Base-by-base conservation (phyloP, 352 stramenopile species). In the Thalassiosira hispida region DNA sequence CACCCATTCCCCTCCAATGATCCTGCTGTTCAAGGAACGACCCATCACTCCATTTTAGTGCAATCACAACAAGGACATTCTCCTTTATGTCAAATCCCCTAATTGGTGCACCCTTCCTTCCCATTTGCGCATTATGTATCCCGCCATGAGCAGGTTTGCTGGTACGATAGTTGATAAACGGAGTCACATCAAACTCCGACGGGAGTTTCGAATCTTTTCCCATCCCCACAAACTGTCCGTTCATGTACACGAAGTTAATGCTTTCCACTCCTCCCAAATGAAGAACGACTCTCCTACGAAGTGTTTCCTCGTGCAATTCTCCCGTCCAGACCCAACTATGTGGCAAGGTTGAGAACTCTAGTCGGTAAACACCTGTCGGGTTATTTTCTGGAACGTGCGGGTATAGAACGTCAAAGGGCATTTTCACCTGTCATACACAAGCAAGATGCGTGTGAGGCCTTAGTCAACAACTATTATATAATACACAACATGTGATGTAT, bases 1-100 rank as follows among this genome's bases (percentile, higher is more conserved):
- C 94, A 49, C 73, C 91, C 75, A 96, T 90, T 83, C 93, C 95
- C 90, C 94, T 65, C 73, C 73, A 82, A 31, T 83, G 76, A 88
- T 97, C 94, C 86, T 97, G 94, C 75, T 97, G 94, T 84, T 97
- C 94, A 0, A 97, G 44, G 67, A 96, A 97, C 5, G 83, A 92
- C 20, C 86, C 92, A 86, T 96, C 93, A 40, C 83, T 94, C 90
- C 90, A 97, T 38, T 94, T 89, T 20, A 87, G 62, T 35, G 95
- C 91, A 56, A 94, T 79, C 0, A 96, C 77, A 40, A 86, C 72
- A 11, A 96, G 57, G 9, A 79, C 47, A 73, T 93, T 92, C 4
- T 73, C 47, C 14, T 42, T 53, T 22, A 5, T 22, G 0, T 16
- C 44, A 14, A 7, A 9, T 25, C 1, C 65, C 46, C 5, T 14